Evolutionary conservation across 495 filamentous ascomycete genomes (phyloP), one percentile per base, ranked within the genome.

Genomic region (Cercophora newfieldiana): DNA sequence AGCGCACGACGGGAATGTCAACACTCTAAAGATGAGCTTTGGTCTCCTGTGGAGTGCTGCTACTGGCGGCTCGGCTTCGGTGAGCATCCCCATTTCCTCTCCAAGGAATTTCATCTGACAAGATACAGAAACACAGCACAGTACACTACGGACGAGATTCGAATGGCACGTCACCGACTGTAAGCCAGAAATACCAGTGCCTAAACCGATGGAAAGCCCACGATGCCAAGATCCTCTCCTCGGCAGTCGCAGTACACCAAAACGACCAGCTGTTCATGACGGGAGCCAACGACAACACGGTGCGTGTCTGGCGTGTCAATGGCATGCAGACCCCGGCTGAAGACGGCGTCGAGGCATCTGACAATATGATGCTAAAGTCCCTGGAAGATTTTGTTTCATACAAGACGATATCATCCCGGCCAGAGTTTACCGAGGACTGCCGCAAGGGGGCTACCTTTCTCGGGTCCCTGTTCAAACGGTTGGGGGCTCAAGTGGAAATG

Each of bases 381-480:
- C 84, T 99, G 8, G 86, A 85, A 31, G 89, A 95, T 63, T 91
- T 99, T 61, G 89, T 98, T 10, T 89, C 92, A 0, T 97, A 88
- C 79, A 93, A 90, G 63, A 98, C 96, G 0, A 86, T 98, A 31
- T 97, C 95, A 1, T 91, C 92, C 2, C 87, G 91, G 37, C 85
- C 89, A 1, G 89, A 91, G 68, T 96, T 91, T 69, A 85, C 89
- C 0, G 91, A 91, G 61, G 95, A 97, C 74, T 99, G 96, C 75
- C 89, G 94, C 57, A 89, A 94, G 72, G 94, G 94, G 12, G 95
- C 95, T 19, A 93, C 91, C 1, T 98, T 90, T 71, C 86, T 99
- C 0, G 91, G 92, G 61, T 88, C 88, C 1, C 83, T 97, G 48
- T 97, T 97, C 78, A 95, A 93, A 74, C 89, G 91, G 51, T 87